Evolutionary conservation across 805 yeast species (phyloP).

Genomic region (Babjeviella inositovora): DNA sequence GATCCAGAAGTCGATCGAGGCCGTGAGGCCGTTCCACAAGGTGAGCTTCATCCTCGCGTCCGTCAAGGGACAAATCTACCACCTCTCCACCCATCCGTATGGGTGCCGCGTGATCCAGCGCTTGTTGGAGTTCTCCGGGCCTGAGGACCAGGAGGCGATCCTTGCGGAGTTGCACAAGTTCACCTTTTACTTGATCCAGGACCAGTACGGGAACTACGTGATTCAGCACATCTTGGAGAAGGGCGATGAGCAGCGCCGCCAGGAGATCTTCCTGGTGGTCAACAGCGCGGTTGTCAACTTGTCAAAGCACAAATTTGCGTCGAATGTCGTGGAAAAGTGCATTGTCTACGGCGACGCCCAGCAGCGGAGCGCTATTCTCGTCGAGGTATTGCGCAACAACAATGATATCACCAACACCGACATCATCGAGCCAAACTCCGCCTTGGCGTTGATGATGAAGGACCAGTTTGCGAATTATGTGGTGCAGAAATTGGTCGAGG

Average conservation of each 20-base stretch:
- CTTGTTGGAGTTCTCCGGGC: conserved; percentile 62
- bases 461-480: conserved; percentile 98
- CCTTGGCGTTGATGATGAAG: conserved; percentile 85
- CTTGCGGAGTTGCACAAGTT: conserved; percentile 58
- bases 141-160: conserved; percentile 48
- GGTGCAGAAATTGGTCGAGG: conserved; percentile 84
- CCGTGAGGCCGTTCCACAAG: conserved; percentile 54
- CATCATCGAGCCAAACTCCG: conserved; percentile 42
- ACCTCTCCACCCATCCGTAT: conserved; percentile 86
- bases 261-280: conserved; percentile 50
- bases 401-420: conserved; percentile 16
- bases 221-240: conserved; percentile 88
- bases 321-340: conserved; percentile 93
- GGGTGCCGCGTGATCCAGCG: conserved; percentile 97
- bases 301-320: conserved; percentile 94
- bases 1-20: conserved; percentile 86
- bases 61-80: conserved; percentile 58
- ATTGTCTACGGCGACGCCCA: conserved; percentile 52
- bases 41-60: conserved; percentile 62
- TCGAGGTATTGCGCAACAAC: conserved; percentile 47
- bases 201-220: conserved; percentile 96
- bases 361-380: conserved; percentile 49
- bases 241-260: conserved; percentile 50
- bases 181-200: conserved; percentile 69
- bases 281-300: conserved; percentile 58